These are phyloP conservation scores for Talaromyces sp. DNA, from an alignment of 2,329 filamentous ascomycete genomes.

Conservation along the genomic window DNA sequence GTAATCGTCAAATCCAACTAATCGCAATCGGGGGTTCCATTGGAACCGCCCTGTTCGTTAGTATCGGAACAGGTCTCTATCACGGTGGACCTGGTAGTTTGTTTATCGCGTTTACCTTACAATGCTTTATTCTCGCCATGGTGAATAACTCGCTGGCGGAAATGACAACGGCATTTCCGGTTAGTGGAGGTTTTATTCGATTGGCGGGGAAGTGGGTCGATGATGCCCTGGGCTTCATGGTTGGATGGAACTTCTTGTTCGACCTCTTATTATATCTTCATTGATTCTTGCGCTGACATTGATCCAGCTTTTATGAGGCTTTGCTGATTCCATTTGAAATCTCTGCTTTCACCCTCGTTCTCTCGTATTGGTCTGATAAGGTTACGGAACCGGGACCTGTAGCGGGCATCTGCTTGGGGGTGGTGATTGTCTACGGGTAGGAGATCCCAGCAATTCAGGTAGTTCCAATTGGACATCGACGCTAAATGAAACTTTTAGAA, in stretches of 20 bases:
- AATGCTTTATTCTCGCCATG: slow-evolving; percentile 36
- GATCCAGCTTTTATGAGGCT: slow-evolving; percentile 43
- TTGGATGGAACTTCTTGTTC: slow-evolving; percentile 52
- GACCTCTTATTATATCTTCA: slow-evolving; percentile 3
- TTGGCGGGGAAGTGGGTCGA: slow-evolving; percentile 50
- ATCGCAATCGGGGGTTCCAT: slow-evolving; percentile 48
- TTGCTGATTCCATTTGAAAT: slow-evolving; percentile 47
- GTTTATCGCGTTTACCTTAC: slow-evolving; percentile 38
- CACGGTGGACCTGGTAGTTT: slow-evolving; percentile 43
- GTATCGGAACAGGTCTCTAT: slow-evolving; percentile 41
- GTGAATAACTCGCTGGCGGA: slow-evolving; percentile 49
- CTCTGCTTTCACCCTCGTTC: slow-evolving; percentile 44
- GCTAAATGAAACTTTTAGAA: no score
- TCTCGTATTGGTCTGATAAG: slow-evolving; percentile 44
- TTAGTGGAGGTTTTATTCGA: slow-evolving; percentile 46
- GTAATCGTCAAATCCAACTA: slow-evolving; percentile 29
- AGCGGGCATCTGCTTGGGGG: slow-evolving; percentile 36
- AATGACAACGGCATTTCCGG: slow-evolving; percentile 49
- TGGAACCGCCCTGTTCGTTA: slow-evolving; percentile 43
- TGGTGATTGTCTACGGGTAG: slow-evolving; percentile 33
- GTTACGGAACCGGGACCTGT: slow-evolving; percentile 34
- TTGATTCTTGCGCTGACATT: background rate
- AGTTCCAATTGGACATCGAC: background rate
- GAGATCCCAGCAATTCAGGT: background rate
- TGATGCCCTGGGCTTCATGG: slow-evolving; percentile 48